These are phyloP conservation scores for Penicillium egyptiacum DNA, from an alignment of 495 filamentous ascomycete genomes.

Conservation along the genomic window DNA sequence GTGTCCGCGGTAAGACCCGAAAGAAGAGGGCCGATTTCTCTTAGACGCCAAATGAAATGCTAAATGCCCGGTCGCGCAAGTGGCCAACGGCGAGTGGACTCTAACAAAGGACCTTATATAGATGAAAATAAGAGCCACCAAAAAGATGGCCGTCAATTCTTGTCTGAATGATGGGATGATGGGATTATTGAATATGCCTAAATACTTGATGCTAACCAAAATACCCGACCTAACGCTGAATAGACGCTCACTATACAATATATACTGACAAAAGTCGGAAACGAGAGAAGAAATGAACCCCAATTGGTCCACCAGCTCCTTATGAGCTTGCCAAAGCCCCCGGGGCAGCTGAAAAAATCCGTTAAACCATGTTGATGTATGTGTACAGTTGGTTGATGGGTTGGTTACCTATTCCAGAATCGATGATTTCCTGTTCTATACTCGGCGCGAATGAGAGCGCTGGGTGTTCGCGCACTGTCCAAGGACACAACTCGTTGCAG, in stretches of 20 bases:
- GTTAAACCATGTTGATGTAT: slow-evolving; percentile 41
- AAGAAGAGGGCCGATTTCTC: no score
- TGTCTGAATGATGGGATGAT: neutral
- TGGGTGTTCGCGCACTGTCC: slow-evolving; percentile 46
- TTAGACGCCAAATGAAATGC: no score
- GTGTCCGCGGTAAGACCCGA: no score
- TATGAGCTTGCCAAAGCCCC: slow-evolving; percentile 5
- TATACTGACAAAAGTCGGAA: slow-evolving; percentile 6
- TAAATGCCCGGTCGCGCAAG: no score
- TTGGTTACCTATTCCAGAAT: slow-evolving; percentile 38
- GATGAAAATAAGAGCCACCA: neutral
- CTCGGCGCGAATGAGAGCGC: slow-evolving; percentile 36
- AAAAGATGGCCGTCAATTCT: neutral
- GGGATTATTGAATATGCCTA: neutral
- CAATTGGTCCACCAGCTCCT: slow-evolving; percentile 1
- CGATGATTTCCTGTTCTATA: slow-evolving; percentile 40
- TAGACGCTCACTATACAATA: slow-evolving; percentile 5
- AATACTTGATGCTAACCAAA: neutral
- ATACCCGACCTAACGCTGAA: neutral
- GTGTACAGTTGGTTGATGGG: slow-evolving; percentile 41
- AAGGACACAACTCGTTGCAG: slow-evolving; percentile 47
- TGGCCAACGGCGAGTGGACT: no score
- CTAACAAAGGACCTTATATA: no score
- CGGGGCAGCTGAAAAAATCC: slow-evolving; percentile 1
- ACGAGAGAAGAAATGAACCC: slow-evolving; percentile 1